These are phyloP conservation scores for Saturnispora zaruensis DNA, from an alignment of 805 yeast species.

Conservation along the genomic window DNA sequence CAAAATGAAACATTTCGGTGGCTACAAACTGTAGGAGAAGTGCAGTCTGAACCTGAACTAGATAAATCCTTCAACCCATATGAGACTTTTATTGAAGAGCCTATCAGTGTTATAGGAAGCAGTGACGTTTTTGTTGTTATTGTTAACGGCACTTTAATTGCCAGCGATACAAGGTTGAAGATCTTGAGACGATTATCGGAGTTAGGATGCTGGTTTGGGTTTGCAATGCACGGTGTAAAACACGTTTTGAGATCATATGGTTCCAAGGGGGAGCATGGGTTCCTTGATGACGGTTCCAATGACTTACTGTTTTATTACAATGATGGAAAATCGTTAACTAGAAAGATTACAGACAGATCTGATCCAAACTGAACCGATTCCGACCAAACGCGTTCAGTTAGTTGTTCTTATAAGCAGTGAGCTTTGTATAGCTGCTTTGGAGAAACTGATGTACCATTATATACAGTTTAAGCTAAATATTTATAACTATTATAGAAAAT, in stretches of 20 bases:
- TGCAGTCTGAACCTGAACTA: background rate
- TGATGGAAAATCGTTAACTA: conserved; percentile 17
- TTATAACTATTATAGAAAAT: background rate
- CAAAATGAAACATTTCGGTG: conserved; percentile 23
- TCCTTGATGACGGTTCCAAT: conserved; percentile 26
- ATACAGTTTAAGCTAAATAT: background rate
- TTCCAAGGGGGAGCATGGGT: conserved; percentile 21
- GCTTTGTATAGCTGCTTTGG: background rate
- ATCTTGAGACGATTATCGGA: background rate
- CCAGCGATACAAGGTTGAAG: background rate
- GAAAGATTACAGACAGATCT: conserved; percentile 26
- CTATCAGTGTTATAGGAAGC: conserved; percentile 1
- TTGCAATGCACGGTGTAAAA: conserved; percentile 23
- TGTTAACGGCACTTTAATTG: background rate
- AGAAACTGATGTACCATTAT: background rate
- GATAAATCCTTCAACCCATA: conserved; percentile 15
- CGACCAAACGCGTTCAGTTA: background rate
- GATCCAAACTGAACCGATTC: conserved; percentile 18
- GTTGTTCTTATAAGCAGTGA: background rate
- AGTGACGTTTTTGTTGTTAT: background rate
- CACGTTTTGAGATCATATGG: conserved; percentile 24
- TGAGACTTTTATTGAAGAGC: conserved; percentile 22
- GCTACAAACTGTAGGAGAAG: conserved; percentile 12
- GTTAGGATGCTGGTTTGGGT: conserved; percentile 19
- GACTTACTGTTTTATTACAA: conserved; percentile 17